These are phyloP conservation scores for Globisporangium perplexum DNA, from an alignment of 352 stramenopile genomes.

Conservation along the genomic window DNA sequence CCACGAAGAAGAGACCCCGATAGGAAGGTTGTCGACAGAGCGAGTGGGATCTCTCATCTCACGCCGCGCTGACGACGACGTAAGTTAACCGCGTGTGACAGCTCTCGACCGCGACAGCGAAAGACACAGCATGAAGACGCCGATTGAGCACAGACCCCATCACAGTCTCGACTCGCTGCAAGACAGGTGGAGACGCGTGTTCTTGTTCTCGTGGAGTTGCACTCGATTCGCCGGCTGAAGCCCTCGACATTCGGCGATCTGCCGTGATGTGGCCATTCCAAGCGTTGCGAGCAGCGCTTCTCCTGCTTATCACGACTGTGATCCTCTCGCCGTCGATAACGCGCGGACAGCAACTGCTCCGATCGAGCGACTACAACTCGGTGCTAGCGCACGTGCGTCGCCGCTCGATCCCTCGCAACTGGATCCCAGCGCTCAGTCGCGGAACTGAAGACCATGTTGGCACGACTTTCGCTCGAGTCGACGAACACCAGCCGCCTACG, in stretches of 20 bases:
- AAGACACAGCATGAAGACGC: background rate
- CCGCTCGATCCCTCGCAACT: background rate
- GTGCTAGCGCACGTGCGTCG: background rate
- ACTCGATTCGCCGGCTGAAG: background rate
- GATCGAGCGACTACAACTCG: background rate
- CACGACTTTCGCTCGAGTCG: background rate
- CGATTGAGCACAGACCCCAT: no score
- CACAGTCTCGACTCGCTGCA: background rate
- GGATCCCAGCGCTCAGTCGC: background rate
- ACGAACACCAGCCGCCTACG: background rate
- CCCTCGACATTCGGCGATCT: conserved; percentile 59
- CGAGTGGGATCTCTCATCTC: background rate
- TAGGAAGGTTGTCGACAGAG: background rate
- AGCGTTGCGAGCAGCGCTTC: background rate
- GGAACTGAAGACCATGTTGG: background rate
- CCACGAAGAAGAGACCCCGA: background rate
- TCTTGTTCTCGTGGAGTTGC: background rate
- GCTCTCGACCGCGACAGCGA: conserved; percentile 92
- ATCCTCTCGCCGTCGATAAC: background rate
- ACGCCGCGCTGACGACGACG: background rate
- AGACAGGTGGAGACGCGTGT: background rate
- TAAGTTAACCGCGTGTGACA: conserved; percentile 20
- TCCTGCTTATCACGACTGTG: conserved; percentile 3
- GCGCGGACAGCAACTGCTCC: background rate
- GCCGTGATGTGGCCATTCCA: conserved; percentile 1